Base-by-base conservation (phyloP, 2,329 filamentous ascomycete genomes). In the Metarhizium anisopliae region DNA sequence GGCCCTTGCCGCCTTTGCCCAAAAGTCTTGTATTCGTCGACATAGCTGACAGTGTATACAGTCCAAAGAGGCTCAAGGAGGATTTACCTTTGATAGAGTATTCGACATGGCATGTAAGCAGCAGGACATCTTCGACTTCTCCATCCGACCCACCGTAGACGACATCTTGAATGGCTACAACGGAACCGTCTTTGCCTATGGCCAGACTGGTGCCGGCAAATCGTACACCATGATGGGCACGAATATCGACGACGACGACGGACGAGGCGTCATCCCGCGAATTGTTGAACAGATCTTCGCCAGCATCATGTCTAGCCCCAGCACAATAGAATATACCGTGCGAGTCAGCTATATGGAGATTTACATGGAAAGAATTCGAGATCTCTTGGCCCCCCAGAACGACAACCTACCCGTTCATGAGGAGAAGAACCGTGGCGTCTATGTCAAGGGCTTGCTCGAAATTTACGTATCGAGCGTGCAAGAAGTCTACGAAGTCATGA, bases 261-360 rank as follows among this genome's bases (percentile, higher is more conserved):
- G 86, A 62, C 90, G 92, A 70, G 94, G 94, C 79, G 92, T 99
- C 60, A 97, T 96, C 64, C 94, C 94, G 52, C 87, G 94, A 66
- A 97, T 97, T 63, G 87, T 96, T 63, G 90, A 97, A 74, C 93
- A 97, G 75, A 96, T 97, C 69, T 97, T 97, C 70, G 86, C 89
- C 64, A 95, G 89, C 74, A 97, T 97, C 71, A 80, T 96, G 74
- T 85, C 89, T 25, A 96, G 91, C 64, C 90, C 93, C 47, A 86
- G 86, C 65, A 95, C 90, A 63, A 96, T 97, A 70, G 94, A 97
- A 74, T 97, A 97, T 73, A 97, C 92, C n/a, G 93, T 99, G 54
- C 85, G 92, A 56, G 93, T 97, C 68, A 96, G 91, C 72, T 97
- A 97, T 74, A 96, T 99, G 92, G 94, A 99, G 74, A 97, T 99